phyloP scores from a whole-genome alignment of 2,329 filamentous ascomycete genomes.

The Ceratocystis smalleyi region DNA sequence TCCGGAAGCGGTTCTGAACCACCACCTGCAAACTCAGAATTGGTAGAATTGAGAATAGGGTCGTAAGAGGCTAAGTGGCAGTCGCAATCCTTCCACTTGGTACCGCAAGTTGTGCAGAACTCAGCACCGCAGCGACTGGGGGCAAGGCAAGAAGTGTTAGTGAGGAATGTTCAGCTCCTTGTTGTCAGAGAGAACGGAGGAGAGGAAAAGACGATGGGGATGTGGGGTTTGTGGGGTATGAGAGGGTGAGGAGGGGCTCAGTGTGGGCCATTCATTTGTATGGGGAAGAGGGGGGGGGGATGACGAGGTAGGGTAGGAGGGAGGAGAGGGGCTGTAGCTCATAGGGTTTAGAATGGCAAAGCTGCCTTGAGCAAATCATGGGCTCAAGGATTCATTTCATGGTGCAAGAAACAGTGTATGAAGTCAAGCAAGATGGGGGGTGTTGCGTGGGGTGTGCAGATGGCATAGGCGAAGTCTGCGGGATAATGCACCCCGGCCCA shows the following conservation, averaged over 20 bases:
- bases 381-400: neutral
- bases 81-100: slow-evolving; percentile 68
- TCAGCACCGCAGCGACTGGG: slow-evolving; percentile 58
- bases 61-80: slow-evolving; percentile 67
- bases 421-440: neutral
- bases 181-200: slow-evolving; percentile 13
- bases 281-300: neutral
- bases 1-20: slow-evolving; percentile 4
- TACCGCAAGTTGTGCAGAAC: slow-evolving; percentile 75
- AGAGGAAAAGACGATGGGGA: neutral
- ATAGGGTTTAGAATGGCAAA: neutral
- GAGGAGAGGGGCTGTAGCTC: neutral
- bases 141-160: slow-evolving; percentile 20
- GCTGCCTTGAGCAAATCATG: neutral
- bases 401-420: neutral
- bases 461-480: neutral
- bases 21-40: slow-evolving; percentile 16
- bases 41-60: slow-evolving; percentile 18
- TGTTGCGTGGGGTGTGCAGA: neutral
- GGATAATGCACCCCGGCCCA: neutral
- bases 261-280: neutral
- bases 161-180: slow-evolving; percentile 13
- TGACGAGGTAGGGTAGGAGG: neutral
- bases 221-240: slow-evolving; percentile 3
- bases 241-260: neutral